phyloP scores from a whole-genome alignment of 2,329 filamentous ascomycete genomes.

The Paecilomyces dactylethromorphus region DNA sequence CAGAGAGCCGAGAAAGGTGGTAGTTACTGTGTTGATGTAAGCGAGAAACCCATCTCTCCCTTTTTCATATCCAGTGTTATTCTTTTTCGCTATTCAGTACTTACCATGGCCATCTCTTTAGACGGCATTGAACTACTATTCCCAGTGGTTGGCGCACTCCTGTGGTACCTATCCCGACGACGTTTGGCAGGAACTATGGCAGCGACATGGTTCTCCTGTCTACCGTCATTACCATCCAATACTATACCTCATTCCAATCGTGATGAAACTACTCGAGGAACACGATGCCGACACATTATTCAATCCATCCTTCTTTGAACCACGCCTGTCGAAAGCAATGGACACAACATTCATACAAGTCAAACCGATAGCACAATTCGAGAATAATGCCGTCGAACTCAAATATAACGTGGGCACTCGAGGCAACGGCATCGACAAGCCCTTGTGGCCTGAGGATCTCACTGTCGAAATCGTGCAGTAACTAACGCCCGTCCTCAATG shows the following conservation, averaged over 20 bases:
- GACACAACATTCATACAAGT: conserved; percentile 32
- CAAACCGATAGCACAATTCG: conserved; percentile 41
- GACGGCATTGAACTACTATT: conserved; percentile 36
- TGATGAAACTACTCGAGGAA: conserved; percentile 31
- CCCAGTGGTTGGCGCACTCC: conserved; percentile 32
- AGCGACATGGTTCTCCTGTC: conserved; percentile 35
- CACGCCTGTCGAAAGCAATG: conserved; percentile 20
- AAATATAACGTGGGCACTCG: conserved; percentile 45
- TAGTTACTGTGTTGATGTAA: conserved; percentile 35
- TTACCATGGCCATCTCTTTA: background rate
- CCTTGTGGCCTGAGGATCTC: conserved; percentile 41
- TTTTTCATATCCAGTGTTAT: background rate
- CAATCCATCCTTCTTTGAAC: conserved; percentile 44
- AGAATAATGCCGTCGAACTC: conserved; percentile 30
- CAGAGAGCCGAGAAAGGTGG: conserved; percentile 34
- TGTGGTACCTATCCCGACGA: conserved; percentile 33
- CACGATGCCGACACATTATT: conserved; percentile 30
- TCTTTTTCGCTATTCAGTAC: background rate
- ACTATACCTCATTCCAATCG: conserved; percentile 34
- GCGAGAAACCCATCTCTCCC: background rate
- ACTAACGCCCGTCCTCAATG: background rate
- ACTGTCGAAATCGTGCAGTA: background rate
- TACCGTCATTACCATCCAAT: conserved; percentile 49
- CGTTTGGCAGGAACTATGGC: conserved; percentile 46
- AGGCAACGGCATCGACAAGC: conserved; percentile 44